Conservation (phyloP, 2,329 filamentous ascomycete species). For the Calonectria pseudoturangicola region DNA sequence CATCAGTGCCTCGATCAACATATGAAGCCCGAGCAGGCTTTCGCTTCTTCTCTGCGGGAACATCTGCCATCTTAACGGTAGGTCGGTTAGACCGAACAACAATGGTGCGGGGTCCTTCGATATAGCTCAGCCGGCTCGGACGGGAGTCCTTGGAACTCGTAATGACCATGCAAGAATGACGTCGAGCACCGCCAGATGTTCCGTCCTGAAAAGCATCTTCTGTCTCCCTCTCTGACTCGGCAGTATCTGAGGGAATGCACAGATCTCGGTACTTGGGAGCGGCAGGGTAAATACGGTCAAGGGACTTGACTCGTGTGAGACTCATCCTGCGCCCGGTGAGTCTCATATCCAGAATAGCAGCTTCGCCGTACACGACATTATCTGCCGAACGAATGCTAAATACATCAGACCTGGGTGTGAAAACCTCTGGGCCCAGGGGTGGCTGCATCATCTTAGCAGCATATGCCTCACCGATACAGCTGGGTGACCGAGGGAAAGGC, state of each 20-base stretch:
- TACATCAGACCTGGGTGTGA: conserved; percentile 59
- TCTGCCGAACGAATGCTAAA: conserved; percentile 60
- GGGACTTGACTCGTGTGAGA: conserved; percentile 60
- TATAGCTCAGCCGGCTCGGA: conserved; percentile 50
- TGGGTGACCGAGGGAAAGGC: conserved; percentile 52
- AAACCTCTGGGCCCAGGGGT: conserved; percentile 47
- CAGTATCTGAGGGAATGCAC: conserved; percentile 50
- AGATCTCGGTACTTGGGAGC: conserved; percentile 59
- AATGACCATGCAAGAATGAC: conserved; percentile 55
- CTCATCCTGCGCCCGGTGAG: conserved; percentile 51
- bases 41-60: conserved; percentile 55
- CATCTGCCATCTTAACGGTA: conserved; percentile 55
- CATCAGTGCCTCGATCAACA: conserved; percentile 64
- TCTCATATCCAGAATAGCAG: conserved; percentile 62
- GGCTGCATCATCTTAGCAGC: conserved; percentile 44
- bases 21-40: conserved; percentile 56
- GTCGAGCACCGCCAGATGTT: conserved; percentile 41
- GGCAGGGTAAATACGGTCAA: conserved; percentile 59
- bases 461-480: conserved; percentile 61
- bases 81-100: conserved; percentile 56
- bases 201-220: conserved; percentile 34
- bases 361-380: conserved; percentile 63
- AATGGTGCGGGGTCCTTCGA: conserved; percentile 57
- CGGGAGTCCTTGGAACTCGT: conserved; percentile 48
- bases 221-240: conserved; percentile 47